Evolutionary conservation across 1,139 yeast species (phyloP), one percentile per base, ranked within the genome.

Genomic region (Saccharomyces hybrid): DNA sequence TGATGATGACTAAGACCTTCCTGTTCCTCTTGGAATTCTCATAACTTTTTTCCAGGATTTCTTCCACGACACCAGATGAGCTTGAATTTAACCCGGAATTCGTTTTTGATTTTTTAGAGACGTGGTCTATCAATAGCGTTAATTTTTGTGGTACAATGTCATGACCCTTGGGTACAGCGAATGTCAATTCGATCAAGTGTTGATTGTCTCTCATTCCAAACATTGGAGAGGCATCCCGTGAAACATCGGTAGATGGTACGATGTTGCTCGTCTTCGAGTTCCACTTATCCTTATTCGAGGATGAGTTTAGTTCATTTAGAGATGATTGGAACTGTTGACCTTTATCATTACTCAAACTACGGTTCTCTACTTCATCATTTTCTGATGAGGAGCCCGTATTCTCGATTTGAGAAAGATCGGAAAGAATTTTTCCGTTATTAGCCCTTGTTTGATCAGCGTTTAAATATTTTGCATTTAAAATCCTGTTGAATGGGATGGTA

Each of bases 1-100:
- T 93, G 16, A 93, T 78, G 1, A 93, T 67, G 0, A 89, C 84
- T 52, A 88, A 71, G 7, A 86, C 72, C 1, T 83, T 75, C 55
- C 83, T 84, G 21, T 68, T 67, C 11, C 75, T 74, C 49, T 66
- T 68, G 27, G 74, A 66, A 24, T 69, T 69, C 6, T 66, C 62
- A 60, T 79, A 81, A 24, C 82, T 75, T 52, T 69, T 64, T 5
- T 61, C 59, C 63, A 77, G 61, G 14, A 79, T 70, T 44, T 66
- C 64, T 21, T 70, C 68, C 1, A 66, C 70, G 26, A 73, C 50
- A 54, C 67, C 69, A 7, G 24, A 38, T 16, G 44, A 5, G 19
- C 11, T 38, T 7, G 2, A 6, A 24, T 55, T 9, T 55, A 55
- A 34, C 9, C 12, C 5, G 4, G 44, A 4, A 38, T 16, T 16